phyloP scores from a whole-genome alignment of 257 asterid species.

The Jaltomata sinuosa region DNA sequence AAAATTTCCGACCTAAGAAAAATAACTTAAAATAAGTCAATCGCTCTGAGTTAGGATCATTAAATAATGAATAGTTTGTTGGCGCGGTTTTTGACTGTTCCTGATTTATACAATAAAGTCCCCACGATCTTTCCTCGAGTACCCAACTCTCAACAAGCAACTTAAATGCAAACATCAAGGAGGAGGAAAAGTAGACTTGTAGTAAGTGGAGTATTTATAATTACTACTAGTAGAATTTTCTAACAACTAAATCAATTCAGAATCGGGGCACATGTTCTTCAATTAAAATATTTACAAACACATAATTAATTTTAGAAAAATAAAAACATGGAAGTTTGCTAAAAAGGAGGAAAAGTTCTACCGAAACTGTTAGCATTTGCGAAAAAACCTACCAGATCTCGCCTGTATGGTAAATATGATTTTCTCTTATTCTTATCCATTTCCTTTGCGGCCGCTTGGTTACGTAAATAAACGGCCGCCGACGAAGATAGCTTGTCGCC shows the following conservation, averaged over 20 bases:
- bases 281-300: not conserved
- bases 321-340: not conserved
- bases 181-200: too few relatives aligned
- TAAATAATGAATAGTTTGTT: not conserved
- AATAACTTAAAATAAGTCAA: too few relatives aligned
- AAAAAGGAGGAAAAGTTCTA: constrained; percentile 28
- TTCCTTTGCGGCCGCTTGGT: constrained; percentile 45
- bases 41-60: not conserved
- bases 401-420: constrained; percentile 74
- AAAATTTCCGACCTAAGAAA: too few relatives aligned
- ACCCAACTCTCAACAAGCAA: not conserved
- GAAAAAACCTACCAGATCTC: constrained; percentile 63
- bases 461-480: constrained; percentile 7
- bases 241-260: not conserved
- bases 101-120: not conserved
- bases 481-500: constrained; percentile 21
- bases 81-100: not conserved
- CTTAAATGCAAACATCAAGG: not conserved
- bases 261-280: not conserved
- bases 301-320: not conserved
- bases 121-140: not conserved
- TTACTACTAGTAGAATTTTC: not conserved
- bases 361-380: constrained; percentile 37
- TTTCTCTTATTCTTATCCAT: constrained; percentile 48
- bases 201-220: too few relatives aligned